Evolutionary conservation across 1,284 basidiomycete genomes (phyloP).

Genomic region (Malassezia pachydermatis): DNA sequence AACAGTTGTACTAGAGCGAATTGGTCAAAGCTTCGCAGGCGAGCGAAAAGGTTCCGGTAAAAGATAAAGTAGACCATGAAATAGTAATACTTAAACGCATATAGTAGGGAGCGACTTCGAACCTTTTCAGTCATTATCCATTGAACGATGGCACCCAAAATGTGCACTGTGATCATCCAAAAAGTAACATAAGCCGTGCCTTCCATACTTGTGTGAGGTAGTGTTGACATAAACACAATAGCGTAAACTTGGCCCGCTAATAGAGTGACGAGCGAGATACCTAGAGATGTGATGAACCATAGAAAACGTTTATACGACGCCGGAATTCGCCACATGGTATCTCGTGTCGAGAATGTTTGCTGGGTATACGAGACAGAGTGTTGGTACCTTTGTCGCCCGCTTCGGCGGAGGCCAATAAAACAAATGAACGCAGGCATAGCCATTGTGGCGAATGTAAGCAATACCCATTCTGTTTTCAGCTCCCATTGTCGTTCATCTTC

Average conservation of each 20-base stretch:
- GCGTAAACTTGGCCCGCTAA: conserved; percentile 57
- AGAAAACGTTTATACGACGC: conserved; percentile 54
- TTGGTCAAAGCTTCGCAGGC: conserved; percentile 43
- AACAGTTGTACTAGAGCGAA: conserved; percentile 54
- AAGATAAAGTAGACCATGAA: conserved; percentile 49
- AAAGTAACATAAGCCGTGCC: conserved; percentile 55
- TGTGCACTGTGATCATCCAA: conserved; percentile 53
- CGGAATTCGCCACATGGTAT: conserved; percentile 51
- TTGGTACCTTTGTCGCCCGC: conserved; percentile 44
- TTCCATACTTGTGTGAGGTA: conserved; percentile 54
- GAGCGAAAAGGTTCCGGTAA: conserved; percentile 50
- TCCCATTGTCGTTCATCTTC: conserved; percentile 51
- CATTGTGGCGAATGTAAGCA: conserved; percentile 55
- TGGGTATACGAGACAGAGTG: conserved; percentile 49
- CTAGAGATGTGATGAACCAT: conserved; percentile 55
- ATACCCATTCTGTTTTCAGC: conserved; percentile 55
- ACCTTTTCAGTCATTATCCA: conserved; percentile 54
- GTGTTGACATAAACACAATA: conserved; percentile 53
- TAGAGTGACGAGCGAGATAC: conserved; percentile 53
- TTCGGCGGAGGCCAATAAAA: conserved; percentile 34
- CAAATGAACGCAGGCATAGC: conserved; percentile 52
- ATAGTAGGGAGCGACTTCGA: conserved; percentile 52
- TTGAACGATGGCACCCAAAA: conserved; percentile 51
- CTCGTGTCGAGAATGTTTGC: conserved; percentile 49
- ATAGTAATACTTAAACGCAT: conserved; percentile 52